Evolutionary conservation across 176 grass and related monocot genomes (phyloP).

Genomic region (Aegilops umbellulata): DNA sequence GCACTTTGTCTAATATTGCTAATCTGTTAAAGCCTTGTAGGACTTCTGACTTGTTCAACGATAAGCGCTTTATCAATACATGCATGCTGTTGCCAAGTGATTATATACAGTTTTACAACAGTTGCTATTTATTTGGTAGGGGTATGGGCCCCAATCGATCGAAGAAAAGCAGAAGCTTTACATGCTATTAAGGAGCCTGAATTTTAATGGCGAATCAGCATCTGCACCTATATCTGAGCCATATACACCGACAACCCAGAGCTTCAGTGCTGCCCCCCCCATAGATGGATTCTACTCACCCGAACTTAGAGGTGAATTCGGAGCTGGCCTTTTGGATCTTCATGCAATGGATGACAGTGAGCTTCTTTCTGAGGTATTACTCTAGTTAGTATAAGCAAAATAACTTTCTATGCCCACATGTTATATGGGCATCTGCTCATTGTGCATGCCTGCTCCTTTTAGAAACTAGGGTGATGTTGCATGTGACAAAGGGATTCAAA

Average conservation of each 20-base stretch:
- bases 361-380: slow-evolving; percentile 83
- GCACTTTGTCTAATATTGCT: neutral
- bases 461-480: slow-evolving; percentile 25
- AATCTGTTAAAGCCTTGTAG: neutral
- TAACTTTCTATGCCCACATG: slow-evolving; percentile 1
- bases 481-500: slow-evolving; percentile 12
- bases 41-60: neutral
- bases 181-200: slow-evolving; percentile 80
- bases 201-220: slow-evolving; percentile 78
- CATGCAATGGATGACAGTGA: slow-evolving; percentile 96
- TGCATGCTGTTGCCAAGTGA: neutral
- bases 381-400: neutral
- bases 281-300: slow-evolving; percentile 86
- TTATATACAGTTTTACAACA: neutral
- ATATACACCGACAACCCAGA: slow-evolving; percentile 63
- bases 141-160: slow-evolving; percentile 88
- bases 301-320: slow-evolving; percentile 94
- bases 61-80: slow-evolving; percentile 5
- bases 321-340: slow-evolving; percentile 93
- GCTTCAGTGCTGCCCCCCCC: slow-evolving; percentile 46
- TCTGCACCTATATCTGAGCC: slow-evolving; percentile 58
- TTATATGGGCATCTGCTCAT: neutral
- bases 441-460: slow-evolving; percentile 10
- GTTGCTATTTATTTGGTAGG: slow-evolving; percentile 48
- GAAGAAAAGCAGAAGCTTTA: slow-evolving; percentile 94